These are phyloP conservation scores for Lenzites betulinus DNA, from an alignment of 768 basidiomycete species.

Conservation along the genomic window DNA sequence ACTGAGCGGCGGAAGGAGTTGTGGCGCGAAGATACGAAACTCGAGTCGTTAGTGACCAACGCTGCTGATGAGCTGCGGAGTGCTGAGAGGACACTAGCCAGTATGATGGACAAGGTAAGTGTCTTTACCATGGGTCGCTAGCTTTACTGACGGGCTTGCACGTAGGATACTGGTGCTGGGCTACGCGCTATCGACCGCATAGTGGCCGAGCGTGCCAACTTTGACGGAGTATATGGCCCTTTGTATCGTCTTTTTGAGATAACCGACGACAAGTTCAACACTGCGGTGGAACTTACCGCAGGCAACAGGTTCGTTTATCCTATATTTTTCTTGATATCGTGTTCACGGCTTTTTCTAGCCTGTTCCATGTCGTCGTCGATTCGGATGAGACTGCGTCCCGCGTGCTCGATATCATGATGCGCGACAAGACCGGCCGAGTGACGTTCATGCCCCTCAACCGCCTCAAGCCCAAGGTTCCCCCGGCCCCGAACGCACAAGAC, in stretches of 20 bases:
- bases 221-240: conserved; percentile 91
- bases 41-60: conserved; percentile 73
- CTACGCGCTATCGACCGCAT: conserved; percentile 86
- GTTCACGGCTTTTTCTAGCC: conserved; percentile 44
- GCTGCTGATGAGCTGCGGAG: conserved; percentile 80
- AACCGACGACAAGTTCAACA: conserved; percentile 85
- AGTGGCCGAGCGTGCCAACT: conserved; percentile 60
- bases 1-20: conserved; percentile 86
- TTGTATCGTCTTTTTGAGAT: conserved; percentile 93
- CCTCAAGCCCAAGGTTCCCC: conserved; percentile 72
- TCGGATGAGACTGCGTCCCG: conserved; percentile 90
- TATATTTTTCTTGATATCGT: neutral
- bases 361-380: conserved; percentile 98
- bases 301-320: conserved; percentile 76
- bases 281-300: conserved; percentile 91
- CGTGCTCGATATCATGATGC: conserved; percentile 92
- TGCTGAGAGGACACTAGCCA: conserved; percentile 75
- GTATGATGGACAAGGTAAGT: conserved; percentile 94
- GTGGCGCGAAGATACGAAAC: conserved; percentile 93
- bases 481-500: conserved; percentile 71
- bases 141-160: neutral
- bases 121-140: neutral
- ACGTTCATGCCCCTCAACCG: conserved; percentile 99
- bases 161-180: conserved; percentile 87
- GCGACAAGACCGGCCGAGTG: conserved; percentile 90